phyloP scores from a whole-genome alignment of 352 stramenopile species.

The Phytophthora quininea region DNA sequence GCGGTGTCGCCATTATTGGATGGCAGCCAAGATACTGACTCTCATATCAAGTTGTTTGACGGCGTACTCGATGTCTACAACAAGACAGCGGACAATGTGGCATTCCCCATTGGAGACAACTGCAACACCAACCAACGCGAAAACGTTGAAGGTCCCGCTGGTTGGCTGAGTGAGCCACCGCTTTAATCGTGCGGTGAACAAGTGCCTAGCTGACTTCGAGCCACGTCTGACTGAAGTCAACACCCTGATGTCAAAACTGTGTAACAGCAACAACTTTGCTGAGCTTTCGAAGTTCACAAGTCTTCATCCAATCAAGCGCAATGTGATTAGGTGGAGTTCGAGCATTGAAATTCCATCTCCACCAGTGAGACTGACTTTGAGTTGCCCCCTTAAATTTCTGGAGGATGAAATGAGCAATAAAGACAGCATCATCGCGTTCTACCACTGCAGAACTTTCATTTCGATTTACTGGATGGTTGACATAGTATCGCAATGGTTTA shows the following conservation, averaged over 20 bases:
- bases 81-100: background rate
- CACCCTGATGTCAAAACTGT: background rate
- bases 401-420: too few species aligned
- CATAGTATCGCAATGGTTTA: too few species aligned
- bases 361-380: too few species aligned
- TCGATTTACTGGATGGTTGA: too few species aligned
- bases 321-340: conserved; percentile 6
- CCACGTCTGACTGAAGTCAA: background rate
- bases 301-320: background rate
- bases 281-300: background rate
- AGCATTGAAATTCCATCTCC: background rate
- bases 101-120: background rate
- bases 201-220: background rate
- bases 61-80: background rate
- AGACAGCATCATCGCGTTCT: too few species aligned
- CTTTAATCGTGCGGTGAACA: conserved; percentile 2
- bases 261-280: background rate
- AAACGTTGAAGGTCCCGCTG: background rate
- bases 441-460: too few species aligned
- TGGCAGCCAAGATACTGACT: too few species aligned
- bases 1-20: too few species aligned
- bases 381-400: too few species aligned
- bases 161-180: conserved; percentile 1
- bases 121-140: background rate
- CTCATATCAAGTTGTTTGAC: background rate